Percentiles rank a stretch among this genome's conserved stretches.
Evolutionary conservation across 1,139 yeast genomes (phyloP).

Genomic region (Hemisphaericaspora lyxosophila): DNA sequence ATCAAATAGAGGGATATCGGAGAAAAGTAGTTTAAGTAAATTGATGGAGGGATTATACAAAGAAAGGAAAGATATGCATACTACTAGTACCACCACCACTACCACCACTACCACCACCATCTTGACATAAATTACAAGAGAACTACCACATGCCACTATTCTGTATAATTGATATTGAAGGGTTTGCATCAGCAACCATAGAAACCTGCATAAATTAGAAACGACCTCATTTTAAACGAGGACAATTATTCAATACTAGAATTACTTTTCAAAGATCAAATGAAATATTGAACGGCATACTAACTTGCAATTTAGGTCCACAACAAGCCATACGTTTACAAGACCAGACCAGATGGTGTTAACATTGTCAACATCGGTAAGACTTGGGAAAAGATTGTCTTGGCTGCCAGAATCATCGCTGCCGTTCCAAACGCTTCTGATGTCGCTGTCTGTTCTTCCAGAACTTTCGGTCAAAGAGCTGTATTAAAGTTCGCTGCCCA

Average conservation of each 20-base stretch:
- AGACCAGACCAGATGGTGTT: conserved; percentile 99
- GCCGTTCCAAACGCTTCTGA: conserved; percentile 98
- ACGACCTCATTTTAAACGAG: too few species aligned
- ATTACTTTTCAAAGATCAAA: not conserved
- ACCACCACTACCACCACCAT: too few species aligned
- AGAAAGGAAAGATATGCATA: too few species aligned
- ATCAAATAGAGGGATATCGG: conserved; percentile 1
- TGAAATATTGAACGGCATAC: conserved; percentile 20
- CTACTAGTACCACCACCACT: too few species aligned
- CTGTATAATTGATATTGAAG: too few species aligned
- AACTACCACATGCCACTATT: too few species aligned
- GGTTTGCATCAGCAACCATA: too few species aligned
- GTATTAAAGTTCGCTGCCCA: conserved; percentile 99
- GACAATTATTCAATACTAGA: not conserved
- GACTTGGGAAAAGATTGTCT: conserved; percentile 99
- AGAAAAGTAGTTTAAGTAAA: not conserved
- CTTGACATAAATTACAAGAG: too few species aligned
- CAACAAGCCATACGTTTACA: conserved; percentile 99
- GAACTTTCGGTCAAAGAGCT: conserved; percentile 99
- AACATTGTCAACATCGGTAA: conserved; percentile 97
- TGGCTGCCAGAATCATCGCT: conserved; percentile 99
- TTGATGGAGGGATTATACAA: conserved; percentile 1
- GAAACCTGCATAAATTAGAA: too few species aligned
- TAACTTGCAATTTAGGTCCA: conserved; percentile 66
- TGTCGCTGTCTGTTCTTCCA: conserved; percentile 98